Evolutionary conservation across 208 protist species (phyloP).

Genomic region (Vickermania ingenoplastis): DNA sequence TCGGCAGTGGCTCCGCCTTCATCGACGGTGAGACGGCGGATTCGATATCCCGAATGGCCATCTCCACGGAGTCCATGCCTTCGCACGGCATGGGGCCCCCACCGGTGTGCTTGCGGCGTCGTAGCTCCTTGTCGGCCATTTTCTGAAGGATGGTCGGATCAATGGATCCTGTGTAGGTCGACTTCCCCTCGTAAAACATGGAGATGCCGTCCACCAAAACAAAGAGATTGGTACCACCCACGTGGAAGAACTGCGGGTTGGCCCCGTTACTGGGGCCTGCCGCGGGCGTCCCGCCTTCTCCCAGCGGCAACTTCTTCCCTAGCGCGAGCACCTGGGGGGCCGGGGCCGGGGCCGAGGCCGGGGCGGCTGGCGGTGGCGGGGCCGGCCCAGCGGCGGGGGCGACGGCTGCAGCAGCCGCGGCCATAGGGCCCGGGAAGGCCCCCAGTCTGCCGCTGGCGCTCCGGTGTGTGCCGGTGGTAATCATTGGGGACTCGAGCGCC

Average conservation of each 20-base stretch:
- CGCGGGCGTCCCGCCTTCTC: neutral
- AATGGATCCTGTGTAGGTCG: slow-evolving; percentile 49
- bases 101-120: neutral
- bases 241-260: slow-evolving; percentile 73
- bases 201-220: slow-evolving; percentile 81
- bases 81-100: neutral
- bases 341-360: neutral
- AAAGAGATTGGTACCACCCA: slow-evolving; percentile 86
- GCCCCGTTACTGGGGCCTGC: neutral
- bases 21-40: neutral
- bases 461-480: slow-evolving; percentile 29
- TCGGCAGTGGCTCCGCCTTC: neutral
- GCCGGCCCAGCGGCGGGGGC: neutral
- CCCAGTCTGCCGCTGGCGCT: neutral
- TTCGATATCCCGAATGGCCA: slow-evolving; percentile 73
- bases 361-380: neutral
- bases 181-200: slow-evolving; percentile 77
- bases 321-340: neutral
- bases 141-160: slow-evolving; percentile 23
- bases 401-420: neutral
- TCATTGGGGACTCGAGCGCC: slow-evolving; percentile 59
- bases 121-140: slow-evolving; percentile 3
- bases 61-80: slow-evolving; percentile 56
- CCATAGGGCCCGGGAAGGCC: neutral
- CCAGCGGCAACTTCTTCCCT: neutral